A percentile compares a stretch with the other conserved stretches of the same genome.
Conservation (phyloP, 108 stramenopile genomes). For the Fistulifera solaris region DNA sequence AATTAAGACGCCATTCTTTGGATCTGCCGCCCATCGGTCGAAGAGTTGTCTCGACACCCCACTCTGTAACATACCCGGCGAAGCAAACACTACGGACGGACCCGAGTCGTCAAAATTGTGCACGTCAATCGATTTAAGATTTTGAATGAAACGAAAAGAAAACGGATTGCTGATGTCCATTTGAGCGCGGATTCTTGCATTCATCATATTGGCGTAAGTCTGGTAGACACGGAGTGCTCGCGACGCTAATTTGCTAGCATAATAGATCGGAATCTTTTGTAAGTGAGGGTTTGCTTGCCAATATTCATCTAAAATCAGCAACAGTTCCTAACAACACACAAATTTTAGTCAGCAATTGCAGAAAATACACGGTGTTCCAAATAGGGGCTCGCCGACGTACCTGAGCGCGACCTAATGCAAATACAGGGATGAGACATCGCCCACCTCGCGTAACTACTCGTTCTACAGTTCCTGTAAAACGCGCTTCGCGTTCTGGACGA, state of each 20-base stretch:
- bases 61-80: constrained; percentile 96
- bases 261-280: constrained; percentile 91
- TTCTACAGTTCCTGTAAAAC: constrained; percentile 88
- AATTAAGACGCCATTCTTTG: constrained; percentile 92
- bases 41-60: constrained; percentile 94
- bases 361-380: constrained; percentile 12
- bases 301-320: constrained; percentile 96
- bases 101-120: constrained; percentile 84
- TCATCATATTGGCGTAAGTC: constrained; percentile 99
- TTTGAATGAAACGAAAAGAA: constrained; percentile 75
- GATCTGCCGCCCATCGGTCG: constrained; percentile 95
- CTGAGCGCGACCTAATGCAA: constrained; percentile 95
- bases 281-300: constrained; percentile 95
- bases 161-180: constrained; percentile 97
- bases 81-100: constrained; percentile 93
- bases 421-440: constrained; percentile 93
- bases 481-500: constrained; percentile 86
- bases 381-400: too few species aligned
- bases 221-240: constrained; percentile 95
- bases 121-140: constrained; percentile 84
- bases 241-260: constrained; percentile 87
- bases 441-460: constrained; percentile 85
- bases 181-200: constrained; percentile 79
- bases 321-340: too few species aligned
- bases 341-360: neutral